These are phyloP conservation scores for Suhomyces pyralidae DNA, from an alignment of 805 yeast genomes.

Conservation along the genomic window DNA sequence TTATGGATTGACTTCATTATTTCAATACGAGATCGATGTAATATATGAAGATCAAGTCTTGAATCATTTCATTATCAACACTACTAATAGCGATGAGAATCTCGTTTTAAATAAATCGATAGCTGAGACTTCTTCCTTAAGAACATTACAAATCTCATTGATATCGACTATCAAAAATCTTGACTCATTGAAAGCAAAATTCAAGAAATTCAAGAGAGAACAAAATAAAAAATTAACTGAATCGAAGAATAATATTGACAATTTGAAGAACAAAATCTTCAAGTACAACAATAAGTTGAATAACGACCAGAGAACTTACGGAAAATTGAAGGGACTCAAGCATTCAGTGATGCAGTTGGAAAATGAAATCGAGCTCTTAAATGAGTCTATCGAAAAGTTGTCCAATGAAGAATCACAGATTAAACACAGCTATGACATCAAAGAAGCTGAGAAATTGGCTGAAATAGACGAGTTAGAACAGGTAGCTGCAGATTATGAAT, in stretches of 20 bases:
- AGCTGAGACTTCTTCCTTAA: constrained; percentile 23
- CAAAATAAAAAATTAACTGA: constrained; percentile 36
- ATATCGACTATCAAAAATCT: constrained; percentile 28
- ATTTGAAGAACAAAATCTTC: constrained; percentile 27
- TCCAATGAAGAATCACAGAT: constrained; percentile 11
- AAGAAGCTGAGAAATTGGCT: constrained; percentile 15
- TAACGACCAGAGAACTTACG: constrained; percentile 30
- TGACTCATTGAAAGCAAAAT: constrained; percentile 18
- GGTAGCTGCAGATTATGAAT: constrained; percentile 22
- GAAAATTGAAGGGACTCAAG: constrained; percentile 39
- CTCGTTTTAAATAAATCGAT: constrained; percentile 24
- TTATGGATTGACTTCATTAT: constrained; percentile 36
- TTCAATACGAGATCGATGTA: constrained; percentile 37
- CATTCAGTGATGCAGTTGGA: constrained; percentile 40
- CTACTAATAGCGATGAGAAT: constrained; percentile 20
- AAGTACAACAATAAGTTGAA: constrained; percentile 23
- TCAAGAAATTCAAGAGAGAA: constrained; percentile 35
- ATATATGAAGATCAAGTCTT: constrained; percentile 13
- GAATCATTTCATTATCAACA: constrained; percentile 28
- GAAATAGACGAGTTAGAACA: constrained; percentile 23
- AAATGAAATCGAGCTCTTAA: constrained; percentile 27
- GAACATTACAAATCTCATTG: constrained; percentile 33
- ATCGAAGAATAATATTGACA: constrained; percentile 30
- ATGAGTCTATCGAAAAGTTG: constrained; percentile 14
- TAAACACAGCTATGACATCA: constrained; percentile 13